Conservation (phyloP, 2,329 filamentous ascomycete species). For the Scytalidium lignicola region DNA sequence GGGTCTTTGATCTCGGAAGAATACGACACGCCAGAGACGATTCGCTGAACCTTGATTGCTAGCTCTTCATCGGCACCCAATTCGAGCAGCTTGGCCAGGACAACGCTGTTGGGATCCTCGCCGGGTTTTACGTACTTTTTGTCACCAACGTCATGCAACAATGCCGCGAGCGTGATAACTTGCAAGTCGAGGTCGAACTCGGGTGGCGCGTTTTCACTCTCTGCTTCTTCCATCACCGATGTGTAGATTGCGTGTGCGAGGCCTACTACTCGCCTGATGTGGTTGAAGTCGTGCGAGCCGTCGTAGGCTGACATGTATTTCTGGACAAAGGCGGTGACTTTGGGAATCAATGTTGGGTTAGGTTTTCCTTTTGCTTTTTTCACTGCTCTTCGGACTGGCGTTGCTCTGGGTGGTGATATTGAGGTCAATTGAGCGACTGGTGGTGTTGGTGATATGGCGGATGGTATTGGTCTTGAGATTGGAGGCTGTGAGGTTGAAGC, state of each 20-base stretch:
- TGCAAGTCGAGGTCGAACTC: slow-evolving; percentile 44
- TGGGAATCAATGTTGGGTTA: slow-evolving; percentile 33
- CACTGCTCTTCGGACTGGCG: background rate
- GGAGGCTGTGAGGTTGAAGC: background rate
- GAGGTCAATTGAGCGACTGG: background rate
- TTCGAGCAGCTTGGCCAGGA: slow-evolving; percentile 52
- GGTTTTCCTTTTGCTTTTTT: slow-evolving; percentile 14
- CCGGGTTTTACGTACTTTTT: slow-evolving; percentile 39
- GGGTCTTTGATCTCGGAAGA: slow-evolving; percentile 68
- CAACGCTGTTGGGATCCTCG: slow-evolving; percentile 51
- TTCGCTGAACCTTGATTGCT: slow-evolving; percentile 63
- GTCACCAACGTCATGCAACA: slow-evolving; percentile 88
- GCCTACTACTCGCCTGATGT: slow-evolving; percentile 75
- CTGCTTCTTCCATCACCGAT: slow-evolving; percentile 17
- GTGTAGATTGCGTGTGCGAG: slow-evolving; percentile 47
- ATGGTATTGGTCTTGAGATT: background rate
- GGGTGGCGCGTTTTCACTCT: slow-evolving; percentile 2
- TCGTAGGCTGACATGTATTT: slow-evolving; percentile 75
- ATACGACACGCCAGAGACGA: slow-evolving; percentile 78
- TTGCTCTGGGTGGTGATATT: background rate
- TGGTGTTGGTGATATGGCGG: background rate
- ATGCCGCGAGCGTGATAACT: slow-evolving; percentile 56
- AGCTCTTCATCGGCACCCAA: slow-evolving; percentile 55
- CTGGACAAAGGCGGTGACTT: slow-evolving; percentile 59
- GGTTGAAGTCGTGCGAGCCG: slow-evolving; percentile 81